Evolutionary conservation across 2,329 filamentous ascomycete species (phyloP).

Genomic region (Phyllosticta citrichinensis): DNA sequence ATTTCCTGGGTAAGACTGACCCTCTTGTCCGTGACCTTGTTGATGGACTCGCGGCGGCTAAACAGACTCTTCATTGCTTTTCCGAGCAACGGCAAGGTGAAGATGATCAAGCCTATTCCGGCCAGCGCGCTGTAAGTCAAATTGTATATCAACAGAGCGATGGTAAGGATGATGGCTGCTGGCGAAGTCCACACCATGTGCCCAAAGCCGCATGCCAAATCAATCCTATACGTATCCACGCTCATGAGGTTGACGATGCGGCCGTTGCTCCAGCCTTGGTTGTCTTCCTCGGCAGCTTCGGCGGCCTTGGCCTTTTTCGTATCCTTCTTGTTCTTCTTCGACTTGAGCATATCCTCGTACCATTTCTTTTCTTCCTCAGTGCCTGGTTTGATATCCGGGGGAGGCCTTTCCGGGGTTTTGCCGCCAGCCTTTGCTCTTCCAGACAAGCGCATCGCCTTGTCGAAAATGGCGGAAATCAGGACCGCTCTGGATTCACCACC

Average conservation of each 20-base stretch:
- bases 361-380: conserved; percentile 42
- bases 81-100: conserved; percentile 69
- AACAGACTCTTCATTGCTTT: conserved; percentile 69
- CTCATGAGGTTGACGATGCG: conserved; percentile 90
- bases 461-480: conserved; percentile 78
- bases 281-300: conserved; percentile 50
- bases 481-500: conserved; percentile 75
- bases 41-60: conserved; percentile 65
- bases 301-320: conserved; percentile 38
- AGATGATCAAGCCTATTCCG: conserved; percentile 71
- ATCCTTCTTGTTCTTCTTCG: conserved; percentile 33
- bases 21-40: conserved; percentile 86
- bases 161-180: conserved; percentile 64
- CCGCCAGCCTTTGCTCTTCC: conserved; percentile 81
- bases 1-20: conserved; percentile 91
- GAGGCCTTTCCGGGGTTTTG: conserved; percentile 32
- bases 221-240: conserved; percentile 85
- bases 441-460: conserved; percentile 84
- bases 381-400: conserved; percentile 36
- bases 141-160: conserved; percentile 75
- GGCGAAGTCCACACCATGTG: conserved; percentile 88
- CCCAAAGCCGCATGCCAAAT: conserved; percentile 79
- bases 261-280: conserved; percentile 83
- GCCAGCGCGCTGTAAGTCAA: conserved; percentile 81
- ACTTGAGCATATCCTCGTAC: conserved; percentile 33